Base-by-base conservation (phyloP, 371 early-diverging fungal species). In the Synchytrium microbalum region DNA sequence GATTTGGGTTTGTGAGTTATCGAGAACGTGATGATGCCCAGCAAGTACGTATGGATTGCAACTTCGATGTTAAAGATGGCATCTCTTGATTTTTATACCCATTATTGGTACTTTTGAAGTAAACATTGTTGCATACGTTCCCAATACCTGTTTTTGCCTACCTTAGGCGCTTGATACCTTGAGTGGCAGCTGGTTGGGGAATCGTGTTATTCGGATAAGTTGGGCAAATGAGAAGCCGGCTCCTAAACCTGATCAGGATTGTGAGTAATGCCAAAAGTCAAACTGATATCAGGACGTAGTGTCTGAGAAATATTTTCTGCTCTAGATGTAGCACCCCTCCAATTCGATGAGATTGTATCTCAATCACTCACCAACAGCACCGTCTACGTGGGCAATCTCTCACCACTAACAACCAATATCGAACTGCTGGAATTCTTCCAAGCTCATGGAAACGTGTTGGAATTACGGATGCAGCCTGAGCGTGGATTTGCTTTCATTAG, bases 401-500 rank as follows among this genome's bases (percentile, higher is more conserved):
- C 64, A 31, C 54, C 52, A 29, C 55, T 13, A 53, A 3, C 16
- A 10, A 65, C 19, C 29, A 52, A 32, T 28, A 67, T 64, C 83
- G 91, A 93, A 59, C 70, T 93, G 66, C 68, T 80, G 25, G 84
- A 83, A 24, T 75, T 86, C 67, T 92, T 93, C 80, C 86, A 86
- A 64, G 79, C 76, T 28, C 90, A 75, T 66, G 94, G 94, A 3
- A 80, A 71, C 67, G 80, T 92, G 8, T 70, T 84, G 53, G 92
- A 92, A 64, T 70, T 91, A 56, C 82, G 88, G 59, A 75, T 92
- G 70, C 93, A 92, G 73, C 77, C 86, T 16, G 94, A 93, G 55
- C 87, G 91, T 58, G 93, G 93, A n/a, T 93, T 86, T 70, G 93
- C 89, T 14, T 93, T 93, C 74, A 81, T 93, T 69, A 88, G 86